Base-by-base conservation (phyloP, 805 yeast genomes). In the Saccharomycopsis vini region DNA sequence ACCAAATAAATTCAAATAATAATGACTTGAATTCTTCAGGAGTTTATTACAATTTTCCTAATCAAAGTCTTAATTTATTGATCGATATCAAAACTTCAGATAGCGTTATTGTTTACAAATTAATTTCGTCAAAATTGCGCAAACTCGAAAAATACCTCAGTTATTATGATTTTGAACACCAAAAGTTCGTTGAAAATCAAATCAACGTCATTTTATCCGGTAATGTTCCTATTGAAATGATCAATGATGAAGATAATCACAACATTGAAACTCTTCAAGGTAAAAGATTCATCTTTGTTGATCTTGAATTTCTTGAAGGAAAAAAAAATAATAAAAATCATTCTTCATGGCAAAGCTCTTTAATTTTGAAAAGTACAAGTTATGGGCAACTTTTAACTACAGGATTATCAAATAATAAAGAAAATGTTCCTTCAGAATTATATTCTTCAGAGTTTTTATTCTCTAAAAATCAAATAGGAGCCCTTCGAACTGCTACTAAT, bases 161-260 rank as follows among this genome's bases (percentile, higher is more conserved):
- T 2, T 65, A 67, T 44, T 76, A 63, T 52, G 71, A 77, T 51
- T 51, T 61, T 6, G 51, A 52, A 2, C 48, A 61, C 2, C 56
- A 62, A 0, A 50, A 55, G 20, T 56, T 68, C 45, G 57, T 59
- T 2, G 59, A 64, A 31, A 79, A 77, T 1, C 86, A 87, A 5
- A 45, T 83, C 5, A 72, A 81, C 0, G 64, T 81, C 3, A 69
- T 81, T 4, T 67, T 79, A 18, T 81, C 88, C 0, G 92, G 92
- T 1, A 68, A 75, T 52, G 66, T 74, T 22, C 87, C 88, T 1
- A n/a, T 44, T 10, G 53, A 60, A 31, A 71, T 62, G 15, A 44
- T 54, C 15, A 60, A 69, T 28, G 50, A 44, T 38, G 38, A 46
- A 28, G 54, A 52, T 10, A 48, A 43, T 21, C 4, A 15, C 12